phyloP scores from a whole-genome alignment of 176 grass and related monocot genomes.

The Paspalum vaginatum region DNA sequence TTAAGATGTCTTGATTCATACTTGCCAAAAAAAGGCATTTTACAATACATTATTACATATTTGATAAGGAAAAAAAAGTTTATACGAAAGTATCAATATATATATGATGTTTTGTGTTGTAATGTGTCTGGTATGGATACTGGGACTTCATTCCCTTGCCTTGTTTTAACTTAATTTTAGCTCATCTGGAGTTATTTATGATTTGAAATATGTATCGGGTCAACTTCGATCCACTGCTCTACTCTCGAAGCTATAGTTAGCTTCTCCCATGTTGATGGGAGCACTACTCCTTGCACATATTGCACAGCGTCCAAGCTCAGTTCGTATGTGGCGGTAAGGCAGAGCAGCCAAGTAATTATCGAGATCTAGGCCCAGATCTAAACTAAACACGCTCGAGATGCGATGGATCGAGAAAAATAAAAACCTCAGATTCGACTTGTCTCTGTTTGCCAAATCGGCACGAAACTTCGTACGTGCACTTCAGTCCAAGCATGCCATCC shows the following conservation, averaged over 20 bases:
- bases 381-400: not conserved
- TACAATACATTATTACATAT: too few relatives aligned
- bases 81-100: too few relatives aligned
- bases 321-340: not conserved
- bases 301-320: not conserved
- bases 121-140: too few relatives aligned
- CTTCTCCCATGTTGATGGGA: not conserved
- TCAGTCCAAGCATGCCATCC: too few relatives aligned
- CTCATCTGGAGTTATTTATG: not conserved
- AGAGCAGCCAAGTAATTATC: not conserved
- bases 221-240: not conserved
- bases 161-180: not conserved
- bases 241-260: not conserved
- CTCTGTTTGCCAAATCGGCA: too few relatives aligned
- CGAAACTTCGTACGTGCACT: too few relatives aligned
- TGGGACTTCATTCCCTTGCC: not conserved
- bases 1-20: too few relatives aligned
- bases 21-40: too few relatives aligned
- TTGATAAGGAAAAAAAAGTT: too few relatives aligned
- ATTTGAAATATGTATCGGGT: not conserved
- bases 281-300: not conserved
- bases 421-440: constrained; percentile 10
- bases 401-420: not conserved
- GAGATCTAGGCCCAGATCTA: constrained; percentile 1
- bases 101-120: too few relatives aligned